Conservation (phyloP, 1,284 basidiomycete genomes). For the Schizophyllum commune region DNA sequence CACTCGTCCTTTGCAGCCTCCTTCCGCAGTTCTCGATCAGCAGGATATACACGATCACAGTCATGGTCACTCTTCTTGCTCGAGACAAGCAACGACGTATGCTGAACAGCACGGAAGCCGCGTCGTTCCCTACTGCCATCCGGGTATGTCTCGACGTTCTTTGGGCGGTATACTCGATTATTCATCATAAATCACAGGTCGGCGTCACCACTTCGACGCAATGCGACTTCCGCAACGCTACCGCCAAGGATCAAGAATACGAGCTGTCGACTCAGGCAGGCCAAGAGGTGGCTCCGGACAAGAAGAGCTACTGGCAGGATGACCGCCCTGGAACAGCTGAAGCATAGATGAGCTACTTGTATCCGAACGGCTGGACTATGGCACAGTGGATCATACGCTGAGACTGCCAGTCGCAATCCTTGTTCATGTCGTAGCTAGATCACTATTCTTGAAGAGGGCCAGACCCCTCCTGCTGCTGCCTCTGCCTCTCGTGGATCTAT, state of each 20-base stretch:
- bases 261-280: not conserved
- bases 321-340: not conserved
- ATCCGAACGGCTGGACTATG: too few species aligned
- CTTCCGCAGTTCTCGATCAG: constrained; percentile 9
- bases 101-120: not conserved
- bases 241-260: not conserved
- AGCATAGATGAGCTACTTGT: too few species aligned
- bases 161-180: not conserved
- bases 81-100: not conserved
- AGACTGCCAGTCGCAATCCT: too few species aligned
- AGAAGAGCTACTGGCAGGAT: not conserved
- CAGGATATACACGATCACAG: constrained; percentile 10
- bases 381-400: too few species aligned
- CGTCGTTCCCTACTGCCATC: not conserved
- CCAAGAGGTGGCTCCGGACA: not conserved
- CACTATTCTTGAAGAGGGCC: too few species aligned
- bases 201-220: not conserved
- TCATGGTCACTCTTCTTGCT: constrained; percentile 6
- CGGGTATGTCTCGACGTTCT: not conserved
- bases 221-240: not conserved
- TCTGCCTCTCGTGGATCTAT: too few species aligned
- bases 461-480: too few species aligned
- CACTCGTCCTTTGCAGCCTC: constrained; percentile 2
- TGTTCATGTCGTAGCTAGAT: too few species aligned
- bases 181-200: not conserved